phyloP scores from a whole-genome alignment of 441 rosid species.

The Bruguiera hainesii region DNA sequence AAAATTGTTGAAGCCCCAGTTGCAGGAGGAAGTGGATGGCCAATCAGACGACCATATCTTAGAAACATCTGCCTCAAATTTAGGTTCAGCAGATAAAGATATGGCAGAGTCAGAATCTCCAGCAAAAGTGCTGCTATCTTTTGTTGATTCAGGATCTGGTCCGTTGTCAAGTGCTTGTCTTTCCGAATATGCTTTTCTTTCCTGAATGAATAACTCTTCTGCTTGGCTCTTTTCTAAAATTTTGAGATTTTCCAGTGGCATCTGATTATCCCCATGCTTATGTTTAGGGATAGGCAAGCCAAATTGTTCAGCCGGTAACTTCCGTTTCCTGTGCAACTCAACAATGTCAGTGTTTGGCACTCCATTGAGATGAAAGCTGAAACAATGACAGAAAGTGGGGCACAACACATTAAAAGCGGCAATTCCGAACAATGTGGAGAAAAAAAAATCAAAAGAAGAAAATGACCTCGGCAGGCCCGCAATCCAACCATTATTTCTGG shows the following conservation, averaged over 20 bases:
- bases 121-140: constrained; percentile 42
- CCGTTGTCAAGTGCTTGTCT: constrained; percentile 18
- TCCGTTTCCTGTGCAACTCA: constrained; percentile 60
- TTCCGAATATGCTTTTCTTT: constrained; percentile 20
- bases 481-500: background rate
- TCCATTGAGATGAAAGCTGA: constrained; percentile 33
- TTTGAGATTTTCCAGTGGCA: constrained; percentile 13
- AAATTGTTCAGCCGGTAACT: constrained; percentile 50
- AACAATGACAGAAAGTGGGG: constrained; percentile 2
- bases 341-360: constrained; percentile 17
- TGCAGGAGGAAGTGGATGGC: constrained; percentile 28
- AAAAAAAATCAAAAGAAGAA: background rate
- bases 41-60: constrained; percentile 10
- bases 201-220: constrained; percentile 12
- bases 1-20: constrained; percentile 19
- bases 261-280: constrained; percentile 38
- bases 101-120: constrained; percentile 33
- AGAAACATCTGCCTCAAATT: constrained; percentile 15
- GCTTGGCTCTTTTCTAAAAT: constrained; percentile 10
- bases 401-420: background rate
- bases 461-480: background rate
- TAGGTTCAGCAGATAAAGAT: constrained; percentile 24
- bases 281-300: constrained; percentile 58
- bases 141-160: constrained; percentile 40
- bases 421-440: background rate